A percentile compares a stretch with the other conserved stretches of the same genome.
Evolutionary conservation across 805 yeast genomes (phyloP).

Genomic region (Lachancea kluyveri): DNA sequence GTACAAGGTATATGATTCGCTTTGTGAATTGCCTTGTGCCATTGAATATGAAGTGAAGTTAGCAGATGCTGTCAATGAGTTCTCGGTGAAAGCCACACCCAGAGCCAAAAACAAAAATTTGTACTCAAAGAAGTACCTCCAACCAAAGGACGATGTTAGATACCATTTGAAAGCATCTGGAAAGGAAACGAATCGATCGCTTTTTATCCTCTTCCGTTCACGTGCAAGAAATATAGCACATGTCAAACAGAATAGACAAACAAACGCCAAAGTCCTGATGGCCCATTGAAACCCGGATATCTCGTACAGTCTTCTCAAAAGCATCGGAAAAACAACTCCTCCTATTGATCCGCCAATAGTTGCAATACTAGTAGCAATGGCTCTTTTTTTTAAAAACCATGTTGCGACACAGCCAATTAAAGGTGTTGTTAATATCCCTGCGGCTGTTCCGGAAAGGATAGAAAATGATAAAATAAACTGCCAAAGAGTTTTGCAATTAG

Average conservation of each 20-base stretch:
- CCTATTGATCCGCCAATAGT: constrained; percentile 53
- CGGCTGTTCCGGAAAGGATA: constrained; percentile 50
- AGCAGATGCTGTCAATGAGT: constrained; percentile 40
- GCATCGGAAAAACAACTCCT: constrained; percentile 49
- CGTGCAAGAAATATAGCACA: constrained; percentile 34
- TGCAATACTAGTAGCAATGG: constrained; percentile 46
- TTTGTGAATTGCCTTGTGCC: constrained; percentile 39
- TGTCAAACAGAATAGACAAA: constrained; percentile 36
- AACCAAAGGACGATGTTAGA: constrained; percentile 23
- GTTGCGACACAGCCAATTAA: constrained; percentile 56
- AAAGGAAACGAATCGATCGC: constrained; percentile 33
- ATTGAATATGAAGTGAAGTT: constrained; percentile 52
- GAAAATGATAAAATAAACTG: constrained; percentile 60
- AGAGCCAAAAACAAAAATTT: constrained; percentile 38
- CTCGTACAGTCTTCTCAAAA: constrained; percentile 43
- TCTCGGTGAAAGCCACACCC: constrained; percentile 42
- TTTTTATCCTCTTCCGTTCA: constrained; percentile 33
- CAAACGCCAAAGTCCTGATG: constrained; percentile 44
- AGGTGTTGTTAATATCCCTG: constrained; percentile 56
- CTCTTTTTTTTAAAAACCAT: constrained; percentile 58
- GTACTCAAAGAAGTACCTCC: constrained; percentile 36
- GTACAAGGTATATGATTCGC: constrained; percentile 40
- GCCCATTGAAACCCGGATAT: constrained; percentile 58
- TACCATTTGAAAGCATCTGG: constrained; percentile 28
- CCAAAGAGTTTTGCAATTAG: constrained; percentile 46